These are phyloP conservation scores for Plectosphaerella plurivora DNA, from an alignment of 2,329 filamentous ascomycete genomes.

Conservation along the genomic window DNA sequence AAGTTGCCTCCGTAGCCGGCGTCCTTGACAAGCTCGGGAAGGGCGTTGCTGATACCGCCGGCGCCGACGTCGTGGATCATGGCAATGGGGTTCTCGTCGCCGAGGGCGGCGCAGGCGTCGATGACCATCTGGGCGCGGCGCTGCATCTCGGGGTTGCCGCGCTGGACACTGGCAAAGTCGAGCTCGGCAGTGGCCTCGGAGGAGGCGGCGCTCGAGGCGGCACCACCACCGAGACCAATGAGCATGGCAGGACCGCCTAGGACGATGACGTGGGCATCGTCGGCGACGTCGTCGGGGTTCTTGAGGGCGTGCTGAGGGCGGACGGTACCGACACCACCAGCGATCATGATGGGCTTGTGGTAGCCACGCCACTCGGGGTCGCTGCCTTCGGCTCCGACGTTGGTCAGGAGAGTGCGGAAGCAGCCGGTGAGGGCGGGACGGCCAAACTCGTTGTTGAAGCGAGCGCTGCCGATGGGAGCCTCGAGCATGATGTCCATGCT, in stretches of 20 bases:
- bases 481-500: slow-evolving; percentile 97
- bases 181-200: slow-evolving; percentile 86
- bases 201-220: slow-evolving; percentile 85
- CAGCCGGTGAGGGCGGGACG: slow-evolving; percentile 83
- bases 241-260: slow-evolving; percentile 96
- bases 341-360: slow-evolving; percentile 98
- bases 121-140: slow-evolving; percentile 96
- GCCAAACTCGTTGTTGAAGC: slow-evolving; percentile 98
- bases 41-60: slow-evolving; percentile 61
- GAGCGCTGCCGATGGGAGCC: slow-evolving; percentile 88
- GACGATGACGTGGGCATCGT: slow-evolving; percentile 88
- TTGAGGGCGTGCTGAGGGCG: slow-evolving; percentile 89
- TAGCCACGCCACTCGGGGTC: slow-evolving; percentile 75
- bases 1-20: slow-evolving; percentile 87
- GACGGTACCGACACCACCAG: slow-evolving; percentile 89
- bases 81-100: slow-evolving; percentile 80
- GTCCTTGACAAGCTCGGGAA: slow-evolving; percentile 84
- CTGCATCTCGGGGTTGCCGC: slow-evolving; percentile 96
- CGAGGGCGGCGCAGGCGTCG: slow-evolving; percentile 84
- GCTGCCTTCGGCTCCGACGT: slow-evolving; percentile 39
- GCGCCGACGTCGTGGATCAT: slow-evolving; percentile 98
- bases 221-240: slow-evolving; percentile 92
- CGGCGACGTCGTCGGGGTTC: slow-evolving; percentile 69
- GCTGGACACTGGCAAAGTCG: slow-evolving; percentile 95
- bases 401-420: slow-evolving; percentile 82